A percentile compares a stretch with the other conserved stretches of the same genome.
Evolutionary conservation across 495 filamentous ascomycete genomes (phyloP).

Genomic region (Astrocystis sublimbata): DNA sequence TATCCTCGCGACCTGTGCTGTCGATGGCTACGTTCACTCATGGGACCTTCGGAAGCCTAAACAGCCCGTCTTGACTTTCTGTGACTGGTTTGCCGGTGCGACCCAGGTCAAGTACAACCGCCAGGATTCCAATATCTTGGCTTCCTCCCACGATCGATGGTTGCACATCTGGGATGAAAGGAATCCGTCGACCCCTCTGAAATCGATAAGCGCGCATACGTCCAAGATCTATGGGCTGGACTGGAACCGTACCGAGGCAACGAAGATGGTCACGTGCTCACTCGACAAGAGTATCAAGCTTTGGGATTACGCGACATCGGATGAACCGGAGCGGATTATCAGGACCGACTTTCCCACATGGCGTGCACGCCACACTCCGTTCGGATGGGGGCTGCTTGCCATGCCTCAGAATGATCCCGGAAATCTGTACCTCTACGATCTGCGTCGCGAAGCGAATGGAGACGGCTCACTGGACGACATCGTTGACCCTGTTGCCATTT

Average conservation of each 20-base stretch:
- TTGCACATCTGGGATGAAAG: constrained; percentile 90
- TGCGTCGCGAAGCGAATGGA: constrained; percentile 48
- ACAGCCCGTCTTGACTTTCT: constrained; percentile 78
- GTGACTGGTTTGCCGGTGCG: constrained; percentile 92
- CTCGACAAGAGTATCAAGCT: constrained; percentile 91
- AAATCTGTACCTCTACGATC: constrained; percentile 83
- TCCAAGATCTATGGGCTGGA: constrained; percentile 96
- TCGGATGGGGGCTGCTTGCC: constrained; percentile 81
- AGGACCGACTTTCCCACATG: constrained; percentile 84
- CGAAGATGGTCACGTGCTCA: constrained; percentile 80
- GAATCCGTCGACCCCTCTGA: constrained; percentile 74
- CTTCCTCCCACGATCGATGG: constrained; percentile 85
- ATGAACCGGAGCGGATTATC: constrained; percentile 72
- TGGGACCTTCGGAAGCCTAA: constrained; percentile 83
- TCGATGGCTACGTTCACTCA: constrained; percentile 90
- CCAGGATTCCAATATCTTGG: constrained; percentile 79
- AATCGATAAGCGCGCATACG: constrained; percentile 83
- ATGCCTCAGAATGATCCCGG: constrained; percentile 90
- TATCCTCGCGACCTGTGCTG: constrained; percentile 82
- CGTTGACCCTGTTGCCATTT: constrained; percentile 66
- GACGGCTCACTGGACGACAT: constrained; percentile 44
- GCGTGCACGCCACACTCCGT: constrained; percentile 92
- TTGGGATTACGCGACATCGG: constrained; percentile 75
- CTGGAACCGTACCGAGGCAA: constrained; percentile 78
- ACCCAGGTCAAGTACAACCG: constrained; percentile 97